These are phyloP conservation scores for Leucocoprinus sp. DNA, from an alignment of 768 basidiomycete species.

Conservation along the genomic window DNA sequence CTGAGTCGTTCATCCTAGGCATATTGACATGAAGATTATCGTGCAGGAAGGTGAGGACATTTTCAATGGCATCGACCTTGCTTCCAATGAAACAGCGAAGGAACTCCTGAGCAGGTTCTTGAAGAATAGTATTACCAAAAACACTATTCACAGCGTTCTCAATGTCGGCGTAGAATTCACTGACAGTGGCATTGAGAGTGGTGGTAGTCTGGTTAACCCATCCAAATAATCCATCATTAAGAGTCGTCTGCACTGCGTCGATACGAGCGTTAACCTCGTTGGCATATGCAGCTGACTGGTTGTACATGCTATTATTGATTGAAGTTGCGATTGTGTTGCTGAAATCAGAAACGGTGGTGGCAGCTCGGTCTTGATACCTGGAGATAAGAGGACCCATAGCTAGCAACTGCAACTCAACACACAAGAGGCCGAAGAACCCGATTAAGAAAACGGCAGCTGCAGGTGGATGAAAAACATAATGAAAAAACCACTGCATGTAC, in stretches of 20 bases:
- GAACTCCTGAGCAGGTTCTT: constrained; percentile 78
- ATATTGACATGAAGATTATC: constrained; percentile 78
- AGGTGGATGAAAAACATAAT: constrained; percentile 87
- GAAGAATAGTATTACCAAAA: constrained; percentile 81
- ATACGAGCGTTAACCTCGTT: constrained; percentile 68
- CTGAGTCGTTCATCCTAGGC: constrained; percentile 64
- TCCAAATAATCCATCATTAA: constrained; percentile 86
- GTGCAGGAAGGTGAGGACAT: constrained; percentile 86
- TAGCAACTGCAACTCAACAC: constrained; percentile 79
- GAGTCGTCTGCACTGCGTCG: constrained; percentile 55
- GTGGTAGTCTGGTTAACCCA: constrained; percentile 92
- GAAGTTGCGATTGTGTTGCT: constrained; percentile 62
- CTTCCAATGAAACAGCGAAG: constrained; percentile 84
- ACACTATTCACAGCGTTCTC: constrained; percentile 69
- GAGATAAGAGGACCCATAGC: constrained; percentile 67
- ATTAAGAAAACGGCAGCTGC: constrained; percentile 88
- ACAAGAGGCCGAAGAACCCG: constrained; percentile 83
- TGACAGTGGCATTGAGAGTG: constrained; percentile 80
- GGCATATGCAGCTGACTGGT: constrained; percentile 74
- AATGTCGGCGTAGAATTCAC: constrained; percentile 79
- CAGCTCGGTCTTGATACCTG: constrained; percentile 57
- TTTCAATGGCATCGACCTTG: constrained; percentile 82
- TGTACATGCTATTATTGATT: constrained; percentile 78
- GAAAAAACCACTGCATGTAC: constrained; percentile 79
- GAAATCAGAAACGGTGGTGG: constrained; percentile 55